Evolutionary conservation across 2,329 filamentous ascomycete species (phyloP).

Genomic region (Capronia americana): DNA sequence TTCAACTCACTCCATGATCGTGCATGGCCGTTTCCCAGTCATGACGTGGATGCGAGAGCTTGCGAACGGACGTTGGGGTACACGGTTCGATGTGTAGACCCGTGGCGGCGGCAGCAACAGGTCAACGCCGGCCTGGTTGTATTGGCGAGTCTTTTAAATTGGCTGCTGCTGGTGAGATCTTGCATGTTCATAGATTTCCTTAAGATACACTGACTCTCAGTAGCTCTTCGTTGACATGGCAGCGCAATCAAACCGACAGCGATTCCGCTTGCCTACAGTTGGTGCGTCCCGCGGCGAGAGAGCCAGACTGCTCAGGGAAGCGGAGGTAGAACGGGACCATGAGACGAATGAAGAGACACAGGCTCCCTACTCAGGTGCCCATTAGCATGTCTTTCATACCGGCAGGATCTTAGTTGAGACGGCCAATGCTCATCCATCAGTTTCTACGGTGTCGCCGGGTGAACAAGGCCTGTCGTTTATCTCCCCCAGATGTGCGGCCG

Average conservation of each 20-base stretch:
- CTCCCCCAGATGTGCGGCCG: not conserved
- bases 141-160: conserved; percentile 28
- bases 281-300: not conserved
- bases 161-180: conserved; percentile 29
- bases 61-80: conserved; percentile 46
- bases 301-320: conserved; percentile 13
- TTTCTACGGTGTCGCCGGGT: not conserved
- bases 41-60: conserved; percentile 41
- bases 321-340: conserved; percentile 2
- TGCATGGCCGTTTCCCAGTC: conserved; percentile 49
- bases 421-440: too few relatives aligned
- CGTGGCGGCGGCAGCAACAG: conserved; percentile 43
- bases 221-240: conserved; percentile 13
- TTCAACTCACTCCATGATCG: conserved; percentile 46
- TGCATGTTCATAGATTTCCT: not conserved
- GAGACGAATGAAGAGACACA: not conserved
- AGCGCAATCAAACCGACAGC: conserved; percentile 4
- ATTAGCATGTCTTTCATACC: not conserved
- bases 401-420: not conserved
- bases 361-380: conserved; percentile 5
- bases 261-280: not conserved
- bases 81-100: conserved; percentile 41
- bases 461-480: not conserved
- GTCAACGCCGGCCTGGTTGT: conserved; percentile 42
- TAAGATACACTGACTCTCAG: not conserved